These are phyloP conservation scores for Neolecta irregularis DNA, from an alignment of 1,139 yeast genomes.

Conservation along the genomic window DNA sequence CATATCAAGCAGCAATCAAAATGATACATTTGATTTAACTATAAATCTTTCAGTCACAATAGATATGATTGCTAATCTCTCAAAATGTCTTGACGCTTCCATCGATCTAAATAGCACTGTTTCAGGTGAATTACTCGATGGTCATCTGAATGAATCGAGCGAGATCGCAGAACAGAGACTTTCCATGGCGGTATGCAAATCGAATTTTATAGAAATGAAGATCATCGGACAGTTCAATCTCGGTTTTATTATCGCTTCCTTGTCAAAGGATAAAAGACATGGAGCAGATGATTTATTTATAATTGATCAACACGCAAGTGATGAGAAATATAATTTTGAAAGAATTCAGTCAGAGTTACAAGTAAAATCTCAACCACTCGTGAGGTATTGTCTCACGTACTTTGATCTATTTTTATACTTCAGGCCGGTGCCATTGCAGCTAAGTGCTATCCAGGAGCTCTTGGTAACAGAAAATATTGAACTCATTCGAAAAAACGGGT, in stretches of 20 bases:
- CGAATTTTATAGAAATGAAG: slow-evolving; percentile 54
- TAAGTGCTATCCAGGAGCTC: slow-evolving; percentile 67
- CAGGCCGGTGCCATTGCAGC: slow-evolving; percentile 42
- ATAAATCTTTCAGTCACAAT: too few relatives aligned
- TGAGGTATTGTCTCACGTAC: slow-evolving; percentile 22
- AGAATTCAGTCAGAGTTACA: slow-evolving; percentile 38
- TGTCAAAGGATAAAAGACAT: slow-evolving; percentile 21
- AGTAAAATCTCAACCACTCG: slow-evolving; percentile 55
- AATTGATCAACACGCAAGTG: slow-evolving; percentile 94
- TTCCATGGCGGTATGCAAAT: slow-evolving; percentile 41
- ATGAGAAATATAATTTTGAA: slow-evolving; percentile 85
- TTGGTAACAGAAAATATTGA: slow-evolving; percentile 43
- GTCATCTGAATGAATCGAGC: too few relatives aligned
- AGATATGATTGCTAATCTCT: too few relatives aligned
- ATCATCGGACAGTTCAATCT: slow-evolving; percentile 83
- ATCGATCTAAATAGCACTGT: too few relatives aligned
- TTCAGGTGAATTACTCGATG: too few relatives aligned
- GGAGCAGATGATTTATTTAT: slow-evolving; percentile 52
- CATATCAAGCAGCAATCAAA: too few relatives aligned
- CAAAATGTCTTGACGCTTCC: too few relatives aligned
- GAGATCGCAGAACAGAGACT: slow-evolving; percentile 38
- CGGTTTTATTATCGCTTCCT: slow-evolving; percentile 69
- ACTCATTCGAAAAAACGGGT: slow-evolving; percentile 61
- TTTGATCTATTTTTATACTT: background rate
- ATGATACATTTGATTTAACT: too few relatives aligned